Conservation (phyloP, 345 rosid species). For the Arabidopsis thaliana region DNA sequence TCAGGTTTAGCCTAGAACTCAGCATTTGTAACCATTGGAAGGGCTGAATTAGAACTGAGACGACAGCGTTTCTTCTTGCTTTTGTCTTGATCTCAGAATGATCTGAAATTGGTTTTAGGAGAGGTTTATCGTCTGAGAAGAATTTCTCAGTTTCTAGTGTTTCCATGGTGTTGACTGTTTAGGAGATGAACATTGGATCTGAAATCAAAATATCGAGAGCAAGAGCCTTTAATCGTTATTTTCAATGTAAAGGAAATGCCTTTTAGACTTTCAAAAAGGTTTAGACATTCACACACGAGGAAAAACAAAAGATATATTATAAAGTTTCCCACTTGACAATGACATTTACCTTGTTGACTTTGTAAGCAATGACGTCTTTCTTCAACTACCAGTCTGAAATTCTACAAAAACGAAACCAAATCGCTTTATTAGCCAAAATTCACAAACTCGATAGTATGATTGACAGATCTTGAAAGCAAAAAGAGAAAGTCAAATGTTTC, state of each 20-base stretch:
- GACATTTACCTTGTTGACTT: slow-evolving; percentile 14
- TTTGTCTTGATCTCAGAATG: slow-evolving; percentile 23
- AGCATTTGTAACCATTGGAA: slow-evolving; percentile 78
- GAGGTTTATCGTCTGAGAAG: slow-evolving; percentile 32
- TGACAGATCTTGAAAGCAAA: not conserved
- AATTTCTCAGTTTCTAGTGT: slow-evolving; percentile 43
- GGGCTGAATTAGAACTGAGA: slow-evolving; percentile 59
- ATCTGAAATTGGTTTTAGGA: slow-evolving; percentile 39
- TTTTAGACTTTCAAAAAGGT: slow-evolving; percentile 28
- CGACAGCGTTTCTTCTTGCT: slow-evolving; percentile 27
- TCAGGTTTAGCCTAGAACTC: slow-evolving; percentile 58
- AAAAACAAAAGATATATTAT: not conserved
- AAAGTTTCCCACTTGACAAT: slow-evolving; percentile 8
- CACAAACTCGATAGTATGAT: not conserved
- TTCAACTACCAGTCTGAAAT: slow-evolving; percentile 32
- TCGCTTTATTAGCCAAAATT: slow-evolving; percentile 13
- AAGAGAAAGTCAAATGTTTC: not conserved
- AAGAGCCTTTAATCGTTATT: slow-evolving; percentile 18
- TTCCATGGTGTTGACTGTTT: slow-evolving; percentile 37
- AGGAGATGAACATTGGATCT: slow-evolving; percentile 44
- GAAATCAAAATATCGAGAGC: slow-evolving; percentile 15
- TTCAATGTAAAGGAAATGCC: slow-evolving; percentile 17
- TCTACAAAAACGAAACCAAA: slow-evolving; percentile 12
- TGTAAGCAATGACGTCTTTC: slow-evolving; percentile 44
- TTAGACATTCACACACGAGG: slow-evolving; percentile 27